Evolutionary conservation across 2,329 filamentous ascomycete species (phyloP).

Genomic region (Ophiostoma sp.): DNA sequence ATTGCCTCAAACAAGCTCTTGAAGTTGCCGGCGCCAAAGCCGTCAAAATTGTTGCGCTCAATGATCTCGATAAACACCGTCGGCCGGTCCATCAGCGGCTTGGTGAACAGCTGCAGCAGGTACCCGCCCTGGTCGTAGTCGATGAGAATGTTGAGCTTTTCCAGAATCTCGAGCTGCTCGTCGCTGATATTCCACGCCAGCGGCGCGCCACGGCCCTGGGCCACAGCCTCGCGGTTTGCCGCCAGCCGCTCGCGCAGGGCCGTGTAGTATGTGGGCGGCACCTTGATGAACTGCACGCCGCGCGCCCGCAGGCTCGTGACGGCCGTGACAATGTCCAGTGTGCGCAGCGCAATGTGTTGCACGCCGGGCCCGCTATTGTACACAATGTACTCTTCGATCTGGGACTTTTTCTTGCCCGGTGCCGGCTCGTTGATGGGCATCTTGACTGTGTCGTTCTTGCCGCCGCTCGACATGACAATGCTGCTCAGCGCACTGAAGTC

Average conservation of each 20-base stretch:
- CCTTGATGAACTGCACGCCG: conserved; percentile 87
- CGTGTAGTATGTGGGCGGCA: conserved; percentile 81
- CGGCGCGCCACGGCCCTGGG: conserved; percentile 34
- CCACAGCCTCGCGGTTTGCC: conserved; percentile 39
- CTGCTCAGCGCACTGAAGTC: conserved; percentile 85
- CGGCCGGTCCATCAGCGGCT: conserved; percentile 88
- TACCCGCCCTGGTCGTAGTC: conserved; percentile 94
- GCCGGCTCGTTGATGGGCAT: conserved; percentile 99
- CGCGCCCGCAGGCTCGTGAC: conserved; percentile 76
- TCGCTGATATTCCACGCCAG: conserved; percentile 53
- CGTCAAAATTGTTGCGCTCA: conserved; percentile 81
- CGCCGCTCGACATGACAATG: conserved; percentile 80
- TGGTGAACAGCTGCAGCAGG: conserved; percentile 69
- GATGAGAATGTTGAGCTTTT: conserved; percentile 79
- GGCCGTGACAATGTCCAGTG: conserved; percentile 68
- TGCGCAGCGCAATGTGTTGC: conserved; percentile 87
- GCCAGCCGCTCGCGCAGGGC: conserved; percentile 69
- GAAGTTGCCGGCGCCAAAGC: conserved; percentile 93
- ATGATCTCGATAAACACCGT: conserved; percentile 97
- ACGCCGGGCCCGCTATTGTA: conserved; percentile 89
- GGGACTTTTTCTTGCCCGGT: conserved; percentile 78
- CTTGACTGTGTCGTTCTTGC: conserved; percentile 78
- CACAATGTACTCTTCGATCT: conserved; percentile 89
- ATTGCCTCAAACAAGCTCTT: conserved; percentile 94
- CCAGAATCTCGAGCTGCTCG: conserved; percentile 73